Base-by-base conservation (phyloP, 2,329 filamentous ascomycete genomes). In the Apiospora marii region DNA sequence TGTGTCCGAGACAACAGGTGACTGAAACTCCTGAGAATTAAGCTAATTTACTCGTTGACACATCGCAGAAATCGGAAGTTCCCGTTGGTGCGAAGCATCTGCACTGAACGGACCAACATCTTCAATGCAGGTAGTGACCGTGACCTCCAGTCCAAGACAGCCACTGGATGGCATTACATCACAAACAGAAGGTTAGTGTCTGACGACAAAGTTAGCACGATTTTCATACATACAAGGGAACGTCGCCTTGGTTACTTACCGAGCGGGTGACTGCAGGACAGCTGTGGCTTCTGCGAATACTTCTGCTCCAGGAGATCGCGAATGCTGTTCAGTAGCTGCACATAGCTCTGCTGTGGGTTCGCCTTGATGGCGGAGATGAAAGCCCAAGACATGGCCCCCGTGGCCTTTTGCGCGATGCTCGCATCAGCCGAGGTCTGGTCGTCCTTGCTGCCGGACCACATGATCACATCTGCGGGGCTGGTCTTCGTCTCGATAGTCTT, bases 361-460 rank as follows among this genome's bases (percentile, higher is more conserved):
- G 98, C 98, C 86, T 94, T 96, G 77, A 99, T 89, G 61, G 95
- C 92, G 6, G 88, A 93, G 81, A 99, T 95, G 82, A 99, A 99
- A 13, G 96, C 96, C 92, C 94, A 98, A 1, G 95, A 98, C 96
- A 99, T 98, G 80, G 96, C 96, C 70, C 96, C 96, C 0, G 96
- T 98, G 41, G 96, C 96, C 84, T 98, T 90, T 70, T 95, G 93
- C 48, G 89, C 91, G 78, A 98, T 98, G 27, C 91, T 93, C n/a
- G 96, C 95, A 82, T 99, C 96, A 83, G 94, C 93, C 92, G 93
- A 95, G 79, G 96, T 99, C 85, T 99, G 96, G 77, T 93, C 91
- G 80, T 98, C 96, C 83, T 98, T 98, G 86, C 94, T 97, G 72
- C 96, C 96, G 71, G 94, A 97, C 91, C 95, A 96, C 94, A 98